Evolutionary conservation across 331 rosid species (phyloP).

Genomic region (Prunus yedoensis): DNA sequence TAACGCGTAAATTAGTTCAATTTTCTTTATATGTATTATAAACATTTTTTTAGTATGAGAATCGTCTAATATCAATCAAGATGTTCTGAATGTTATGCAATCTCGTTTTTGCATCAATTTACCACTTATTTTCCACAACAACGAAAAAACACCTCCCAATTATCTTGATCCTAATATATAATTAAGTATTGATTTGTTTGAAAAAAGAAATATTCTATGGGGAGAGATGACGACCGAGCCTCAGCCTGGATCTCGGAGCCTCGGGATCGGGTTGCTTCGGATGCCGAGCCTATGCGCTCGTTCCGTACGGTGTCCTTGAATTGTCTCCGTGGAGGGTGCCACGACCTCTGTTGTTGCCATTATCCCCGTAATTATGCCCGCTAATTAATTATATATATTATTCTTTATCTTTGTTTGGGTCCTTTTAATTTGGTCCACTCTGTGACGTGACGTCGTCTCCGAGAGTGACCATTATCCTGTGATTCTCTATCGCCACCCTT

Average conservation of each 20-base stretch:
- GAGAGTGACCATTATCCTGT: background rate
- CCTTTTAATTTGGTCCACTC: background rate
- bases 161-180: too few species aligned
- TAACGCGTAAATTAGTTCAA: too few species aligned
- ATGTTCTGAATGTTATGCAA: too few species aligned
- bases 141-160: too few species aligned
- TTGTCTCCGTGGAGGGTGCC: slow-evolving; percentile 54
- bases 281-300: slow-evolving; percentile 8
- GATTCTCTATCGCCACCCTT: background rate
- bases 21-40: too few species aligned
- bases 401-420: background rate
- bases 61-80: too few species aligned
- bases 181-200: too few species aligned
- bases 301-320: slow-evolving; percentile 21
- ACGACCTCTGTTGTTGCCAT: slow-evolving; percentile 52
- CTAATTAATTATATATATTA: background rate
- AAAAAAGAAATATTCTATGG: too few species aligned
- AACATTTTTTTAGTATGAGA: too few species aligned
- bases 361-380: slow-evolving; percentile 30
- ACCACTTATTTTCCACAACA: too few species aligned
- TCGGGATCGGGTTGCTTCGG: slow-evolving; percentile 11
- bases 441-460: slow-evolving; percentile 1
- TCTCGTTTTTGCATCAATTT: too few species aligned
- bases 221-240: slow-evolving; percentile 14
- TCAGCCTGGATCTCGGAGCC: slow-evolving; percentile 31